Evolutionary conservation across 176 grass and related monocot species (phyloP).

Genomic region (Oryza meyeriana): DNA sequence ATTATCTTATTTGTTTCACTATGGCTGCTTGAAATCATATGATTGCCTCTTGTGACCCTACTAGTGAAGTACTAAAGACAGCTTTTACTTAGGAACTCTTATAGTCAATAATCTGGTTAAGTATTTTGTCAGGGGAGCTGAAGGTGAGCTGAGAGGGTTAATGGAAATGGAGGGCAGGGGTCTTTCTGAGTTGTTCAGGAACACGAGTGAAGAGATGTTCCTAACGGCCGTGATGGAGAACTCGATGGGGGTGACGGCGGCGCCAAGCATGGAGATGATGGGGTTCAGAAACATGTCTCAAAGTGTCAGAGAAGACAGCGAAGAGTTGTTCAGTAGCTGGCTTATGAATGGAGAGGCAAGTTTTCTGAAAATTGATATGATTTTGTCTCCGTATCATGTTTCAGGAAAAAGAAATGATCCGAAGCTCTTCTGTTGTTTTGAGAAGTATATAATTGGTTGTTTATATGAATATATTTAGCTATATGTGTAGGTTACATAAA

Average conservation of each 20-base stretch:
- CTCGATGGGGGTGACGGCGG: slow-evolving; percentile 43
- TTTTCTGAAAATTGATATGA: slow-evolving; percentile 6
- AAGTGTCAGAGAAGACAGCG: slow-evolving; percentile 60
- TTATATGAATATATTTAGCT: not conserved
- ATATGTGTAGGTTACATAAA: not conserved
- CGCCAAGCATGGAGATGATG: slow-evolving; percentile 67
- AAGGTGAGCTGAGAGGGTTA: slow-evolving; percentile 28
- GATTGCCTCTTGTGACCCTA: not conserved
- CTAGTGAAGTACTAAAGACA: slow-evolving; percentile 39
- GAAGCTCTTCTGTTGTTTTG: not conserved
- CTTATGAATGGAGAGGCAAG: slow-evolving; percentile 81
- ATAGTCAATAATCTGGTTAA: slow-evolving; percentile 29
- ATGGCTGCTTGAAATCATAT: slow-evolving; percentile 22
- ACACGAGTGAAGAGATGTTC: slow-evolving; percentile 79
- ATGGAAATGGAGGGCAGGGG: slow-evolving; percentile 69
- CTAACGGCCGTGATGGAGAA: slow-evolving; percentile 67
- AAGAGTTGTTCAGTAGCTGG: slow-evolving; percentile 74
- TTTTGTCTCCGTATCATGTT: not conserved
- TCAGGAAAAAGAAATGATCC: too few species aligned
- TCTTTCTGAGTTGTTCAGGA: slow-evolving; percentile 63
- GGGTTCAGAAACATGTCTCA: slow-evolving; percentile 56
- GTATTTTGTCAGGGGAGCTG: slow-evolving; percentile 20
- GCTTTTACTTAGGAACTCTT: slow-evolving; percentile 27
- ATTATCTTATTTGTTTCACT: slow-evolving; percentile 29
- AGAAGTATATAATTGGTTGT: not conserved